Evolutionary conservation across 306 rosid species (phyloP).

Genomic region (Quercus aquifolioides): DNA sequence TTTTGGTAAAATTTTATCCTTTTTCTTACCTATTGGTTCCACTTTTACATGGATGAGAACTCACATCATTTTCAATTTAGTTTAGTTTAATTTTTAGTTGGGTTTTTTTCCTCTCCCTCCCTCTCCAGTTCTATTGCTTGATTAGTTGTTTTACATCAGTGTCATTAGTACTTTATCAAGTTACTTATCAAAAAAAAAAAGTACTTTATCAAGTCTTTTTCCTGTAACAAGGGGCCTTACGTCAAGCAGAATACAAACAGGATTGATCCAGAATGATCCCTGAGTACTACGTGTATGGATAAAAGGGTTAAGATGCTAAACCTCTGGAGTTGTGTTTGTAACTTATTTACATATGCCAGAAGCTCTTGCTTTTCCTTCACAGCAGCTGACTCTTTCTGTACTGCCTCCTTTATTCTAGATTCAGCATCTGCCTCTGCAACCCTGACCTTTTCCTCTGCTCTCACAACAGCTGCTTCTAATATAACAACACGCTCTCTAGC

Average conservation of each 20-base stretch:
- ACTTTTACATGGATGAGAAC: background rate
- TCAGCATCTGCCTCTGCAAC: slow-evolving; percentile 75
- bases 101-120: too few species aligned
- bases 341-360: slow-evolving; percentile 68
- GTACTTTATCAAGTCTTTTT: background rate
- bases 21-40: background rate
- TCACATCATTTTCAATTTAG: background rate
- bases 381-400: slow-evolving; percentile 65
- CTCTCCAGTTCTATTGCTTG: background rate
- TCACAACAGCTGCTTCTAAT: slow-evolving; percentile 78
- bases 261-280: slow-evolving; percentile 1
- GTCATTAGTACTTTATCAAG: background rate
- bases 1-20: background rate
- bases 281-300: background rate
- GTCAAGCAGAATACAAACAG: background rate
- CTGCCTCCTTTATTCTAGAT: slow-evolving; percentile 75
- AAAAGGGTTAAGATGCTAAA: slow-evolving; percentile 34
- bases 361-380: slow-evolving; percentile 83
- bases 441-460: slow-evolving; percentile 94
- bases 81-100: too few species aligned
- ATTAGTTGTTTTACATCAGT: background rate
- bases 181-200: background rate
- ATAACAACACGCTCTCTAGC: slow-evolving; percentile 90
- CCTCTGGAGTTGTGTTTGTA: slow-evolving; percentile 94
- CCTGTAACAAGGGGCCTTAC: background rate